Percentiles rank a stretch among this genome's conserved stretches.
Evolutionary conservation across 345 rosid genomes (phyloP).

Genomic region (Aquilaria malaccensis): DNA sequence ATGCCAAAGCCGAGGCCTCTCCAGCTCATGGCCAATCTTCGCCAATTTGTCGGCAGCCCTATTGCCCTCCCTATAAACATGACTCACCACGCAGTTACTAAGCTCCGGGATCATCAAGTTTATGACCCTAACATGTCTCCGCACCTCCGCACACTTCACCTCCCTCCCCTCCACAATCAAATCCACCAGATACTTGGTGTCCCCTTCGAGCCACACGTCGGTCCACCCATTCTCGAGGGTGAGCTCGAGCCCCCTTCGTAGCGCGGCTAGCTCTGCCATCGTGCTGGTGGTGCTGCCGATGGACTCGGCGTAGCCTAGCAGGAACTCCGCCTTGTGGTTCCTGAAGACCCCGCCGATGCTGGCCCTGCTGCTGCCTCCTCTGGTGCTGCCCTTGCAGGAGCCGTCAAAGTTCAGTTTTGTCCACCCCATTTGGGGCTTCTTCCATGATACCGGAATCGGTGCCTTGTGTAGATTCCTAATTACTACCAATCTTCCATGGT

Average conservation of each 20-base stretch:
- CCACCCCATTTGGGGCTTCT: slow-evolving; percentile 61
- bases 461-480: slow-evolving; percentile 40
- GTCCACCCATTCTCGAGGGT: slow-evolving; percentile 71
- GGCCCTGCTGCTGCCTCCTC: slow-evolving; percentile 35
- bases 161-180: slow-evolving; percentile 33
- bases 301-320: slow-evolving; percentile 74
- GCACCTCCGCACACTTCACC: slow-evolving; percentile 39
- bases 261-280: slow-evolving; percentile 61
- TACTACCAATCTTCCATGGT: slow-evolving; percentile 20
- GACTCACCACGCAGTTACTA: slow-evolving; percentile 40
- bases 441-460: slow-evolving; percentile 67
- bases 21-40: slow-evolving; percentile 45
- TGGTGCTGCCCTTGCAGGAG: slow-evolving; percentile 32
- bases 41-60: slow-evolving; percentile 69
- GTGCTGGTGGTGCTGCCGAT: slow-evolving; percentile 66
- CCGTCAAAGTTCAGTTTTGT: slow-evolving; percentile 87
- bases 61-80: slow-evolving; percentile 67
- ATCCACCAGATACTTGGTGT: slow-evolving; percentile 57
- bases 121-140: slow-evolving; percentile 34
- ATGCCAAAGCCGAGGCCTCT: slow-evolving; percentile 49
- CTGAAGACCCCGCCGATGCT: slow-evolving; percentile 87
- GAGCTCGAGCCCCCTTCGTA: slow-evolving; percentile 69
- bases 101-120: slow-evolving; percentile 46
- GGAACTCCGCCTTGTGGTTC: slow-evolving; percentile 70
- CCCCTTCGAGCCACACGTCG: slow-evolving; percentile 76